Percentiles rank a stretch among this genome's conserved stretches.
Evolutionary conservation across 305 asterid genomes (phyloP).

Genomic region (Solanum hybrid): DNA sequence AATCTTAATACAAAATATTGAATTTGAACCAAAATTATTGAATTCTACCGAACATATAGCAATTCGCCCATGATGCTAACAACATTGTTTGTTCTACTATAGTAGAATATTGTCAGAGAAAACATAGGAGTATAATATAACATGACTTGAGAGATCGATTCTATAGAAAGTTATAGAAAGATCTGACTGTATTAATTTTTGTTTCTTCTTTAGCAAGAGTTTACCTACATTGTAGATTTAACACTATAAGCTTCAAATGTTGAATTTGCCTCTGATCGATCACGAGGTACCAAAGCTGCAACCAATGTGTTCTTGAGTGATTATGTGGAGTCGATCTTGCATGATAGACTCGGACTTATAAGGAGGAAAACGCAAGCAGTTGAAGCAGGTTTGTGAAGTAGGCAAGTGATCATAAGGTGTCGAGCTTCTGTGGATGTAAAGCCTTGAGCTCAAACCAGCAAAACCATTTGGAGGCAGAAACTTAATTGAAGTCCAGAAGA

Average conservation of each 20-base stretch:
- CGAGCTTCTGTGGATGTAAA: conserved; percentile 37
- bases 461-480: conserved; percentile 79
- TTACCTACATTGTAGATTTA: not conserved
- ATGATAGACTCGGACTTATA: conserved; percentile 36
- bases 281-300: not conserved
- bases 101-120: not conserved
- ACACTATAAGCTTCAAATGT: not conserved
- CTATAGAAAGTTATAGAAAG: not conserved
- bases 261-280: not conserved
- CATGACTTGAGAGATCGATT: not conserved
- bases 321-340: conserved; percentile 34
- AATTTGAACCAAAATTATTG: not conserved
- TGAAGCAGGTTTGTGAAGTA: conserved; percentile 87
- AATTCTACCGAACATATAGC: not conserved
- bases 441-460: conserved; percentile 63
- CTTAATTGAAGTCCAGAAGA: conserved; percentile 26
- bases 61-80: too few relatives aligned
- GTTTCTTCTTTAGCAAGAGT: not conserved
- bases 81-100: not conserved
- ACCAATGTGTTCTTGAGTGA: not conserved
- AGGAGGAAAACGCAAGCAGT: conserved; percentile 63
- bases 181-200: not conserved
- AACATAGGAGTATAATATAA: not conserved
- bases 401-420: conserved; percentile 59
- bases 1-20: not conserved